These are phyloP conservation scores for Kodamaea arcana DNA, from an alignment of 1,139 yeast species.

Conservation along the genomic window DNA sequence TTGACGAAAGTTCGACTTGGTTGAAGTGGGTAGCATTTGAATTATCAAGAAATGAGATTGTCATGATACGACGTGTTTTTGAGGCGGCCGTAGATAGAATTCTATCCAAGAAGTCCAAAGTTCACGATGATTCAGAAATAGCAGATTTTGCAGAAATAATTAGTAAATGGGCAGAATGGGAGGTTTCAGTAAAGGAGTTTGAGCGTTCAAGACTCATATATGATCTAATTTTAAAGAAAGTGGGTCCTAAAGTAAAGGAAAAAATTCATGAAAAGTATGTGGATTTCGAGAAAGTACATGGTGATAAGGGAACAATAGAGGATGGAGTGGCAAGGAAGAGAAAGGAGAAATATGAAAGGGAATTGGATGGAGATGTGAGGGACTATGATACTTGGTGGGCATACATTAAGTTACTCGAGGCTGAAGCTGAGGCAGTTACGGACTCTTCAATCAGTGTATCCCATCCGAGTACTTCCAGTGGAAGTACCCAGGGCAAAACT, in stretches of 20 bases:
- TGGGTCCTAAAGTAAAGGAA: slow-evolving; percentile 40
- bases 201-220: slow-evolving; percentile 69
- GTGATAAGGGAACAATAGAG: slow-evolving; percentile 52
- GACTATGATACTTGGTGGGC: slow-evolving; percentile 86
- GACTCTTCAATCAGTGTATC: slow-evolving; percentile 42
- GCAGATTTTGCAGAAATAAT: slow-evolving; percentile 24
- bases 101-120: slow-evolving; percentile 18
- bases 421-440: slow-evolving; percentile 30
- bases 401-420: slow-evolving; percentile 35
- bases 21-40: slow-evolving; percentile 41
- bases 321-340: slow-evolving; percentile 52
- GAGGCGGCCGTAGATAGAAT: slow-evolving; percentile 59
- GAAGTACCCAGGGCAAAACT: slow-evolving; percentile 40
- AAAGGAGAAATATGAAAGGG: slow-evolving; percentile 49
- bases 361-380: slow-evolving; percentile 41
- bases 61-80: slow-evolving; percentile 57
- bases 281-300: slow-evolving; percentile 63
- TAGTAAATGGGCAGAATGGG: slow-evolving; percentile 69
- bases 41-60: slow-evolving; percentile 18
- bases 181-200: slow-evolving; percentile 54
- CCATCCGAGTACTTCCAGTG: slow-evolving; percentile 14
- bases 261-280: slow-evolving; percentile 46
- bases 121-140: no score
- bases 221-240: slow-evolving; percentile 38
- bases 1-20: slow-evolving; percentile 62